Evolutionary conservation across 2,329 filamentous ascomycete species (phyloP).

Genomic region (Lasiodiplodia gonubiensis): DNA sequence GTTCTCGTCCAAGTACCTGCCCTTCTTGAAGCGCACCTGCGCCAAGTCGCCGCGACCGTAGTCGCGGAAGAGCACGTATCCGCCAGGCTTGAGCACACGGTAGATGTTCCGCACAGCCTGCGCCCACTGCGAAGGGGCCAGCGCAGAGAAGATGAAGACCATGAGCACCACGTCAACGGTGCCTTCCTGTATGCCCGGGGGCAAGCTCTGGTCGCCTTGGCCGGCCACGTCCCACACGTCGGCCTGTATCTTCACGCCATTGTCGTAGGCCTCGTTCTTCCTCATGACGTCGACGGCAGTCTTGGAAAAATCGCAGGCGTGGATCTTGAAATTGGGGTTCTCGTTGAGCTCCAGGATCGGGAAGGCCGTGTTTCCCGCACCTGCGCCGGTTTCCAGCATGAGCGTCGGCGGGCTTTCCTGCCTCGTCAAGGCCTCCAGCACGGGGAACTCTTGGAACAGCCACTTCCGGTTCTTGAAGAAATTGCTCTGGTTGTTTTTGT

Average conservation of each 20-base stretch:
- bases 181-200: constrained; percentile 76
- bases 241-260: constrained; percentile 72
- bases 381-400: constrained; percentile 89
- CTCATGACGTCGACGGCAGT: constrained; percentile 94
- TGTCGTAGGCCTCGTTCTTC: constrained; percentile 75
- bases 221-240: constrained; percentile 91
- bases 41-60: constrained; percentile 95
- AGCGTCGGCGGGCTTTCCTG: constrained; percentile 71
- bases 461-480: constrained; percentile 99
- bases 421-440: constrained; percentile 76
- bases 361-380: constrained; percentile 95
- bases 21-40: constrained; percentile 96
- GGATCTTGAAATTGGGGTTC: constrained; percentile 80
- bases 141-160: constrained; percentile 96
- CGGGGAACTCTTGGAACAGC: constrained; percentile 93
- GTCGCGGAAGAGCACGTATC: constrained; percentile 93
- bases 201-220: constrained; percentile 63
- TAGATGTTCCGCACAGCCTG: constrained; percentile 82
- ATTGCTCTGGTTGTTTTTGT: constrained; percentile 95
- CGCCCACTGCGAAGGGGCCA: constrained; percentile 84
- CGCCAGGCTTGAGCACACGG: constrained; percentile 84
- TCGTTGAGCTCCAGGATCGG: constrained; percentile 83
- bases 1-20: constrained; percentile 91
- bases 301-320: constrained; percentile 96
- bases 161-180: constrained; percentile 90